A percentile compares a stretch with the other conserved stretches of the same genome.
Conservation (phyloP, 129 eudicot species). For the Kitagawia praeruptora region DNA sequence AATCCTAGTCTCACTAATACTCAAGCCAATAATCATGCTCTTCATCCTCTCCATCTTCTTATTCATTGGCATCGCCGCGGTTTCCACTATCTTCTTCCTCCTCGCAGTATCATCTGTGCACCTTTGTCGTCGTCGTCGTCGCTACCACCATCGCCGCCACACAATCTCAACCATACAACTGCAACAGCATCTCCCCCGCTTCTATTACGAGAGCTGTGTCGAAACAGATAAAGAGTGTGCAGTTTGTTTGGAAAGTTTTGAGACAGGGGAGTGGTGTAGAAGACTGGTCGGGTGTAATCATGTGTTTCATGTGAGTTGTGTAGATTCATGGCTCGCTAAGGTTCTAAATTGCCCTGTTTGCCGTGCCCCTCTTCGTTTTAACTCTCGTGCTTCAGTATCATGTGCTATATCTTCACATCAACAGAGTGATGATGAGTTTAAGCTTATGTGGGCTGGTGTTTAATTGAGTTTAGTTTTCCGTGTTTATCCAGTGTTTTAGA, state of each 20-base stretch:
- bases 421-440: not conserved
- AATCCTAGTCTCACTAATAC: constrained; percentile 41
- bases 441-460: not conserved
- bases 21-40: constrained; percentile 57
- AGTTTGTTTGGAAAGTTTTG: constrained; percentile 33
- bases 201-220: not conserved
- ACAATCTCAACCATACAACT: not conserved
- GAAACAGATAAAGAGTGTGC: constrained; percentile 23
- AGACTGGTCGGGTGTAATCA: constrained; percentile 29
- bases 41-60: constrained; percentile 57
- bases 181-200: not conserved
- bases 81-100: constrained; percentile 70
- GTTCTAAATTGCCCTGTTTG: constrained; percentile 44
- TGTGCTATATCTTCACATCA: not conserved
- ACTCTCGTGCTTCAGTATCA: not conserved
- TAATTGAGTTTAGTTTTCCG: not conserved
- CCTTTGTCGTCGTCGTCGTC: constrained; percentile 47
- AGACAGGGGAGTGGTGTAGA: constrained; percentile 35
- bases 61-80: constrained; percentile 73
- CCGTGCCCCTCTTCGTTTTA: constrained; percentile 27
- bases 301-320: constrained; percentile 35
- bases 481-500: not conserved
- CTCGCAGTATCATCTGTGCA: constrained; percentile 47
- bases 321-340: constrained; percentile 40
- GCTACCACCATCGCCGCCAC: constrained; percentile 9